These are phyloP conservation scores for Hanseniaspora meyeri DNA, from an alignment of 805 yeast genomes.

Conservation along the genomic window DNA sequence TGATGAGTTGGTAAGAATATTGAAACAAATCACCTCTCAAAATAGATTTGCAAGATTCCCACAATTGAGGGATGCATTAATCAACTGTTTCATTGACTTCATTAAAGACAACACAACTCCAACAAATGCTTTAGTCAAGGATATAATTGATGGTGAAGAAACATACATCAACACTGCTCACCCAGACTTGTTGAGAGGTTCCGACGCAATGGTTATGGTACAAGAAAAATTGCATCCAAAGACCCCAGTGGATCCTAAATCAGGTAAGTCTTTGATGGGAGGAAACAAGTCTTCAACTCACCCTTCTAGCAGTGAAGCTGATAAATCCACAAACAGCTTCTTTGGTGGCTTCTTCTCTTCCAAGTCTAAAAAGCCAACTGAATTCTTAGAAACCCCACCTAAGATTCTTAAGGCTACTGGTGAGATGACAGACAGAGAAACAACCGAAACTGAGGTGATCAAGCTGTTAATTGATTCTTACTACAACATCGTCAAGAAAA, in stretches of 20 bases:
- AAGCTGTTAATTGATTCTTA: conserved; percentile 83
- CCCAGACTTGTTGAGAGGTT: conserved; percentile 89
- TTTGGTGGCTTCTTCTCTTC: conserved; percentile 91
- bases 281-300: conserved; percentile 22
- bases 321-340: conserved; percentile 56
- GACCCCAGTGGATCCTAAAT: conserved; percentile 72
- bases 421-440: conserved; percentile 80
- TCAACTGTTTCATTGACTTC: conserved; percentile 65
- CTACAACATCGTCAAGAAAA: conserved; percentile 82
- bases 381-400: conserved; percentile 96
- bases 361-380: conserved; percentile 85
- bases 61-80: conserved; percentile 71
- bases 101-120: conserved; percentile 71
- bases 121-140: conserved; percentile 72
- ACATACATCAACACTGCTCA: conserved; percentile 95
- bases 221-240: conserved; percentile 66
- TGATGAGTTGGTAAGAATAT: conserved; percentile 86
- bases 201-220: conserved; percentile 87
- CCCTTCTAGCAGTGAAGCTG: conserved; percentile 24
- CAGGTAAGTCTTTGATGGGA: conserved; percentile 61
- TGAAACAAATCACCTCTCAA: conserved; percentile 70
- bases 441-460: conserved; percentile 93
- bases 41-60: conserved; percentile 85
- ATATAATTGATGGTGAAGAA: conserved; percentile 75
- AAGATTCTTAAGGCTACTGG: conserved; percentile 88